Conservation (phyloP, 2,329 filamentous ascomycete genomes). For the Colletotrichum filicis region DNA sequence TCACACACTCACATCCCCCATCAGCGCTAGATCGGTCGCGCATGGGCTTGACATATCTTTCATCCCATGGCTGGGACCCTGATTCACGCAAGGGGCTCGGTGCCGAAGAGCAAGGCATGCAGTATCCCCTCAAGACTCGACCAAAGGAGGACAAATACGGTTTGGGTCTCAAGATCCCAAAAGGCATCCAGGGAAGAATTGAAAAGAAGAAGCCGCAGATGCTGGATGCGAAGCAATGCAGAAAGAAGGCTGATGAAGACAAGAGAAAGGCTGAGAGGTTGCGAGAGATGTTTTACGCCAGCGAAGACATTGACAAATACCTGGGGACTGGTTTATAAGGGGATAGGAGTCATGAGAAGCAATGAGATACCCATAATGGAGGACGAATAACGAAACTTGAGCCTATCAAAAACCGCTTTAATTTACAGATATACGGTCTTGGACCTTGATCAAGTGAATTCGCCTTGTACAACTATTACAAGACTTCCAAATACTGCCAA, state of each 20-base stretch:
- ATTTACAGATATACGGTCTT: neutral
- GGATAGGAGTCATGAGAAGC: neutral
- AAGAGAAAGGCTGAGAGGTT: slow-evolving; percentile 72
- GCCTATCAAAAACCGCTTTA: neutral
- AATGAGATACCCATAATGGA: slow-evolving; percentile 13
- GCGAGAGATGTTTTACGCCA: slow-evolving; percentile 77
- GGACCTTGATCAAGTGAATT: neutral
- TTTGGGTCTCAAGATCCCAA: slow-evolving; percentile 66
- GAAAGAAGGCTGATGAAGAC: slow-evolving; percentile 70
- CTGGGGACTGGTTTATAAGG: slow-evolving; percentile 54
- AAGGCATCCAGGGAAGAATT: slow-evolving; percentile 52
- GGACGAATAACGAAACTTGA: neutral
- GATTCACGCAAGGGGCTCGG: slow-evolving; percentile 80
- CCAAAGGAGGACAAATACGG: slow-evolving; percentile 82
- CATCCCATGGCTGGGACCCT: slow-evolving; percentile 78
- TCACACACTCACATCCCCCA: slow-evolving; percentile 77
- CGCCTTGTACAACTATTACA: neutral
- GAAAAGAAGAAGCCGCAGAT: slow-evolving; percentile 55
- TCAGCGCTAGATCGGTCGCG: slow-evolving; percentile 76
- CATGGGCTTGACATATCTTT: slow-evolving; percentile 75
- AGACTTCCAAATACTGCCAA: neutral
- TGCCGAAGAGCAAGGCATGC: slow-evolving; percentile 75
- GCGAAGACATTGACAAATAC: slow-evolving; percentile 81
- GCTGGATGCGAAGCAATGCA: slow-evolving; percentile 77
- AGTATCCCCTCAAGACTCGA: slow-evolving; percentile 78